phyloP scores from a whole-genome alignment of 139 green algal species.

The Diplosphaera chodatii region DNA sequence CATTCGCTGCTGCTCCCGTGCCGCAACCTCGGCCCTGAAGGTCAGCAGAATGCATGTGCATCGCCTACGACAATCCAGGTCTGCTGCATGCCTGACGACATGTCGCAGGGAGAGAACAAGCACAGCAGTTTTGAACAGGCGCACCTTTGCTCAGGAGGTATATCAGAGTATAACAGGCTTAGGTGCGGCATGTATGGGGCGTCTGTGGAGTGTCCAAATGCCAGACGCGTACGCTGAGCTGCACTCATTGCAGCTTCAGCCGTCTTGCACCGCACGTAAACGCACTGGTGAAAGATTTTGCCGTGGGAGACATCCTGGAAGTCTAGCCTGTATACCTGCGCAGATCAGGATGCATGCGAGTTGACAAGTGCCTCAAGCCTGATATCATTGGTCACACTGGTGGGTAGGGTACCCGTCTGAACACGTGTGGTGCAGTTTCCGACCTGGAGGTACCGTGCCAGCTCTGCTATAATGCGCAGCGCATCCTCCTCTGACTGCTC shows the following conservation, averaged over 20 bases:
- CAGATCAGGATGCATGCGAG: no score
- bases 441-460: conserved; percentile 15
- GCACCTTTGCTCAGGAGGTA: conserved; percentile 13
- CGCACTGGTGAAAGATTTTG: conserved; percentile 31
- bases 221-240: neutral
- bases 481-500: conserved; percentile 11
- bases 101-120: no score
- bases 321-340: conserved; percentile 17
- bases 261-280: conserved; percentile 25
- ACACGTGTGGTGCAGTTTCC: no score
- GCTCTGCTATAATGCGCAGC: neutral
- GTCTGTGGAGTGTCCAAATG: conserved; percentile 7
- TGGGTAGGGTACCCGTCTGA: no score
- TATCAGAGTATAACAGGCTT: conserved; percentile 36
- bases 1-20: conserved; percentile 10
- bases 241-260: conserved; percentile 7
- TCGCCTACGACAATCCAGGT: no score
- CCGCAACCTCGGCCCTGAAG: conserved; percentile 6
- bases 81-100: no score
- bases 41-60: no score
- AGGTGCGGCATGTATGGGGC: conserved; percentile 39
- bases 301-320: conserved; percentile 20
- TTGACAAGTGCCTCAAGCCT: no score
- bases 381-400: no score
- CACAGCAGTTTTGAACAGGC: no score